Evolutionary conservation across 495 filamentous ascomycete genomes (phyloP).

Genomic region (Neurospora hispaniola): DNA sequence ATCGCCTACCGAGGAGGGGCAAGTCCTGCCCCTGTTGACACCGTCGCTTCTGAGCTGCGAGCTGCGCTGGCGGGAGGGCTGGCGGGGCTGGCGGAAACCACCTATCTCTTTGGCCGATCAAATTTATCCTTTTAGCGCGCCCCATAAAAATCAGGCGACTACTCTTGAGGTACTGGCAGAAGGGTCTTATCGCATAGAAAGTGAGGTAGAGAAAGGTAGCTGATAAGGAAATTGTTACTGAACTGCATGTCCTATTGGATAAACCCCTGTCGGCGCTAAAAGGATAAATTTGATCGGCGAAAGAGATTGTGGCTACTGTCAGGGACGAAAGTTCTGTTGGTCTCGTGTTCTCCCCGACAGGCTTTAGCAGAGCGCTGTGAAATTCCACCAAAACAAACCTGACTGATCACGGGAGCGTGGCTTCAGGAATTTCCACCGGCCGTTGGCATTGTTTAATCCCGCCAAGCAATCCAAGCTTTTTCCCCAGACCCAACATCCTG

Average conservation of each 20-base stretch:
- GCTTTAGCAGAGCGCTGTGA: background rate
- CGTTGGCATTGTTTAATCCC: background rate
- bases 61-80: slow-evolving; percentile 6
- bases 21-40: background rate
- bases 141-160: no score
- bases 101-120: no score
- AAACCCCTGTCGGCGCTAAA: no score
- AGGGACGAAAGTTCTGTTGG: slow-evolving; percentile 20
- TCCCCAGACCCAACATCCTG: background rate
- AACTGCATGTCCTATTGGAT: no score
- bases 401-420: background rate
- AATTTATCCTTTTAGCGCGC: no score
- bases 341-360: slow-evolving; percentile 16
- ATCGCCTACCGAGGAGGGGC: background rate
- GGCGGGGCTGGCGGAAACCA: slow-evolving; percentile 1
- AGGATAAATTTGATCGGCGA: no score
- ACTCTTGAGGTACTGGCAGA: no score
- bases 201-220: no score
- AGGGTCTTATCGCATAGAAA: no score
- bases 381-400: background rate
- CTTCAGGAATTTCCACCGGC: background rate
- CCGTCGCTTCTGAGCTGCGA: background rate
- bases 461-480: background rate
- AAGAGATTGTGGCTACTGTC: slow-evolving; percentile 3
- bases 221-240: no score